Conservation (phyloP, 345 rosid genomes). For the Eucalyptus leucophloia region DNA sequence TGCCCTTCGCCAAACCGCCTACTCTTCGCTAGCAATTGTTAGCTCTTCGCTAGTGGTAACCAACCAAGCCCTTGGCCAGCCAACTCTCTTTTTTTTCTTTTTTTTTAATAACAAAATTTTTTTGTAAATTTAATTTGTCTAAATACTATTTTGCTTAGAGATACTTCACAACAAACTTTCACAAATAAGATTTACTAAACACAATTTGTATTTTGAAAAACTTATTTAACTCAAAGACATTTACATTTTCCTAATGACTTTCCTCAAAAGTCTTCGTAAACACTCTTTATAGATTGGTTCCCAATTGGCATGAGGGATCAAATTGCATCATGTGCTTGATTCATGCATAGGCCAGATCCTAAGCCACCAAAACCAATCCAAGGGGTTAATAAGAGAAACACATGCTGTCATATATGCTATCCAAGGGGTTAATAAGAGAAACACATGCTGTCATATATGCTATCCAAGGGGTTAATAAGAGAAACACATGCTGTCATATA, state of each 20-base stretch:
- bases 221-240: fast-evolving
- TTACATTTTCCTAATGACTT: fast-evolving
- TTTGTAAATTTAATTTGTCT: fast-evolving
- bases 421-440: background rate
- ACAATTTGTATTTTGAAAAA: no score
- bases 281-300: fast-evolving
- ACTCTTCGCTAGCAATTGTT: fast-evolving
- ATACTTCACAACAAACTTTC: fast-evolving
- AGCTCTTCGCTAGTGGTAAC: fast-evolving
- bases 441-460: background rate
- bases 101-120: no score
- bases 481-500: no score
- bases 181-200: no score
- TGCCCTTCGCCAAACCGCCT: fast-evolving
- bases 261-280: fast-evolving
- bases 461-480: no score
- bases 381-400: background rate
- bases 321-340: background rate
- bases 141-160: fast-evolving
- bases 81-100: fast-evolving
- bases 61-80: fast-evolving
- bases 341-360: background rate
- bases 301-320: no score
- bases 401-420: background rate
- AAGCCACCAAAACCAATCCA: background rate